phyloP scores from a whole-genome alignment of 176 grass and related monocot genomes.

The Oryza meridionalis region DNA sequence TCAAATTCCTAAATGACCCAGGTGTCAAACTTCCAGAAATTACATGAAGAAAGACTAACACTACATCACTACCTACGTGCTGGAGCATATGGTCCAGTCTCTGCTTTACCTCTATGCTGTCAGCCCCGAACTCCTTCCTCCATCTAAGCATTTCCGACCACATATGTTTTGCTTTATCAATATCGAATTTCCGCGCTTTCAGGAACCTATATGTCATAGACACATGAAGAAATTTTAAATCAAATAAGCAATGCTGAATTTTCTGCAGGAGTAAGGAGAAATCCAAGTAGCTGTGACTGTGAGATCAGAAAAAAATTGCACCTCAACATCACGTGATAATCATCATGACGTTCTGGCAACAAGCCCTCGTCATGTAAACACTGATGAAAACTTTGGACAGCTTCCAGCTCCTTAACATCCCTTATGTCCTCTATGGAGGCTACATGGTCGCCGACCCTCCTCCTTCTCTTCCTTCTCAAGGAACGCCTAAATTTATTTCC shows the following conservation, averaged over 20 bases:
- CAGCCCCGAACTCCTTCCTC: constrained; percentile 82
- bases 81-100: constrained; percentile 6
- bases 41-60: background rate
- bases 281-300: background rate
- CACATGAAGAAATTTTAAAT: constrained; percentile 25
- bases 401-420: constrained; percentile 68
- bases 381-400: constrained; percentile 66
- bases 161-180: constrained; percentile 93
- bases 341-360: constrained; percentile 71
- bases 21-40: constrained; percentile 31
- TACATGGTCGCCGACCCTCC: constrained; percentile 45
- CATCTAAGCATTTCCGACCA: constrained; percentile 97
- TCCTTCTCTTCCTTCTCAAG: constrained; percentile 64
- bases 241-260: background rate
- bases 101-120: constrained; percentile 71
- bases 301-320: constrained; percentile 22
- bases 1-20: constrained; percentile 71
- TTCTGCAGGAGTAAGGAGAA: constrained; percentile 28
- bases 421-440: constrained; percentile 74
- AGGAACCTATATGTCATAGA: constrained; percentile 62
- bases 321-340: constrained; percentile 91
- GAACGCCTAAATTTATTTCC: constrained; percentile 81
- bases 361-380: constrained; percentile 61
- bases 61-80: background rate
- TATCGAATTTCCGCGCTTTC: constrained; percentile 92